Percentiles rank a stretch among this genome's conserved stretches.
These are phyloP conservation scores for Stentor roeselii DNA, from an alignment of 73 alveolate genomes.

Conservation along the genomic window DNA sequence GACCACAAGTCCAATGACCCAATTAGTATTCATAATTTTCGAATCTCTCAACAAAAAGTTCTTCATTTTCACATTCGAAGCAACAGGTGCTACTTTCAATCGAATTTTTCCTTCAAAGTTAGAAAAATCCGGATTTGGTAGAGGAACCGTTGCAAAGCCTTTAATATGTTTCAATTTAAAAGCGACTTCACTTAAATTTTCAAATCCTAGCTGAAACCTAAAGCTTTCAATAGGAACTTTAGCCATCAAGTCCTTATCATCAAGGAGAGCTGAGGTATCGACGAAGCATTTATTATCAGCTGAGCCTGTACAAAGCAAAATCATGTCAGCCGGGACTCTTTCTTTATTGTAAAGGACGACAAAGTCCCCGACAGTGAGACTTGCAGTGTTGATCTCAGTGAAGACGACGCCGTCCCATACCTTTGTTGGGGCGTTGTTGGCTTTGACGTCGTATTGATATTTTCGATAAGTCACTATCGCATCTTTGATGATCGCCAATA, in stretches of 20 bases:
- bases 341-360: neutral
- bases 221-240: neutral
- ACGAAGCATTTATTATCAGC: neutral
- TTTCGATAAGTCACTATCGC: neutral
- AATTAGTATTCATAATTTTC: neutral
- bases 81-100: neutral
- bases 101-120: neutral
- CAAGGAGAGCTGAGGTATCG: neutral
- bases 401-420: neutral
- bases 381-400: neutral
- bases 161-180: neutral
- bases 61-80: neutral
- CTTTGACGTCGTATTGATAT: neutral
- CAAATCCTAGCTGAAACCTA: too few relatives aligned
- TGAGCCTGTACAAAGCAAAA: neutral
- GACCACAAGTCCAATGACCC: neutral
- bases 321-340: conserved; percentile 8
- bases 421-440: neutral
- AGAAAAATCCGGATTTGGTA: neutral
- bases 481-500: neutral
- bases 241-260: neutral
- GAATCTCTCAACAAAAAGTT: neutral
- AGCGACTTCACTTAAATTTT: neutral
- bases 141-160: neutral
- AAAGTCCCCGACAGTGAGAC: conserved; percentile 1